phyloP scores from a whole-genome alignment of 345 rosid genomes.

The Linum usitatissimum region DNA sequence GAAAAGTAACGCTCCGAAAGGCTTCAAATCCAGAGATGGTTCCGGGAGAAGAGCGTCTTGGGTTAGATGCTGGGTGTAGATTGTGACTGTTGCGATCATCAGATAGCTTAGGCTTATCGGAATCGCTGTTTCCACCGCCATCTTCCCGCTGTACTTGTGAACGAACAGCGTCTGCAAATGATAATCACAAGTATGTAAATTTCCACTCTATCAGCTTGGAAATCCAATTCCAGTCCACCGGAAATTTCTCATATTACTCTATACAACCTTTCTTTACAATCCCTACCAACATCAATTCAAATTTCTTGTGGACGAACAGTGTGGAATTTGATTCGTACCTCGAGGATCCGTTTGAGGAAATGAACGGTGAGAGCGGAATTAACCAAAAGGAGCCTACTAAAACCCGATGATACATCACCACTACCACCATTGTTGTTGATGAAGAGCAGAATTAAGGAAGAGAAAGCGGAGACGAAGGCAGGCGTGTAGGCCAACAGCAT shows the following conservation, averaged over 20 bases:
- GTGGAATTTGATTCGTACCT: no score
- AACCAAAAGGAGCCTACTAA: slow-evolving; percentile 46
- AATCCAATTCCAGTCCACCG: no score
- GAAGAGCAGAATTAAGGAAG: slow-evolving; percentile 39
- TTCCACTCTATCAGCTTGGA: no score
- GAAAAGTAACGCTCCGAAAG: slow-evolving; percentile 37
- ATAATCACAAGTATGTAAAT: neutral
- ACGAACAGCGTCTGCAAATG: slow-evolving; percentile 35
- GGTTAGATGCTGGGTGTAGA: slow-evolving; percentile 37
- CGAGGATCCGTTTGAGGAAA: slow-evolving; percentile 58
- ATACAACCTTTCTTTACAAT: no score
- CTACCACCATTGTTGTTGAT: slow-evolving; percentile 10
- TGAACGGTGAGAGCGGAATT: slow-evolving; percentile 46
- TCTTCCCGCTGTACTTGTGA: slow-evolving; percentile 52
- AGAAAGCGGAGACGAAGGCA: slow-evolving; percentile 38
- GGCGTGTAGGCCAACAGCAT: slow-evolving; percentile 53
- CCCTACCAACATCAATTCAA: no score
- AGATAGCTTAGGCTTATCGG: slow-evolving; percentile 32
- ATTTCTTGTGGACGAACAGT: no score
- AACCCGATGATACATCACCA: slow-evolving; percentile 1
- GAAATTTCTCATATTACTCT: no score
- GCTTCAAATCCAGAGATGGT: slow-evolving; percentile 33
- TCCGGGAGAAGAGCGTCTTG: slow-evolving; percentile 18
- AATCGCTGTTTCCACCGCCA: slow-evolving; percentile 25
- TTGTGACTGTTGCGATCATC: slow-evolving; percentile 22